phyloP scores from a whole-genome alignment of 225 moss, liverwort and hornwort genomes.

The Thuidium tamariscinum region DNA sequence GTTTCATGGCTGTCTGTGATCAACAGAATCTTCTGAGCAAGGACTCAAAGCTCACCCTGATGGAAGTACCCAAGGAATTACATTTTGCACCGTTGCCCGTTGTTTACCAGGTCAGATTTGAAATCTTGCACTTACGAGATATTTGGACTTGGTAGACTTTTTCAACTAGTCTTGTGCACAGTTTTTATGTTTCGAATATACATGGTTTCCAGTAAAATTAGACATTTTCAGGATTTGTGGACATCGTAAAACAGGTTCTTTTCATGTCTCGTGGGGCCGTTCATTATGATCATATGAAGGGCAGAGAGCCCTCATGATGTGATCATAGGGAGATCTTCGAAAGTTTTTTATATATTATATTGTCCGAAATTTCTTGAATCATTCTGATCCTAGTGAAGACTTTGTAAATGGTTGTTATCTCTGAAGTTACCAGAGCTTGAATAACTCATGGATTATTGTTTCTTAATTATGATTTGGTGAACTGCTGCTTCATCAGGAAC shows the following conservation, averaged over 20 bases:
- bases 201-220: not conserved
- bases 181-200: not conserved
- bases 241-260: not conserved
- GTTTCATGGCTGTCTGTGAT: not conserved
- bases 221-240: not conserved
- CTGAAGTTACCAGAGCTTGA: not conserved
- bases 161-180: not conserved
- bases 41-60: conserved; percentile 5
- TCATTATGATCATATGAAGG: not conserved
- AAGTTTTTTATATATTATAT: not conserved
- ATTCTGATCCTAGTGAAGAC: not conserved
- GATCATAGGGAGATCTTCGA: not conserved
- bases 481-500: conserved; percentile 18
- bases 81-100: conserved; percentile 9
- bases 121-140: not conserved
- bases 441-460: not conserved
- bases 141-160: not conserved
- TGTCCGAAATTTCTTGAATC: not conserved
- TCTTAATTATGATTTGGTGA: not conserved
- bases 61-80: conserved; percentile 26
- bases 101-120: conserved; percentile 39
- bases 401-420: not conserved
- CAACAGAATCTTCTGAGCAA: conserved; percentile 21
- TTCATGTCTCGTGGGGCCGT: not conserved
- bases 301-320: not conserved